Conservation (phyloP, 2,329 filamentous ascomycete genomes). For the Lachnellula cervina region DNA sequence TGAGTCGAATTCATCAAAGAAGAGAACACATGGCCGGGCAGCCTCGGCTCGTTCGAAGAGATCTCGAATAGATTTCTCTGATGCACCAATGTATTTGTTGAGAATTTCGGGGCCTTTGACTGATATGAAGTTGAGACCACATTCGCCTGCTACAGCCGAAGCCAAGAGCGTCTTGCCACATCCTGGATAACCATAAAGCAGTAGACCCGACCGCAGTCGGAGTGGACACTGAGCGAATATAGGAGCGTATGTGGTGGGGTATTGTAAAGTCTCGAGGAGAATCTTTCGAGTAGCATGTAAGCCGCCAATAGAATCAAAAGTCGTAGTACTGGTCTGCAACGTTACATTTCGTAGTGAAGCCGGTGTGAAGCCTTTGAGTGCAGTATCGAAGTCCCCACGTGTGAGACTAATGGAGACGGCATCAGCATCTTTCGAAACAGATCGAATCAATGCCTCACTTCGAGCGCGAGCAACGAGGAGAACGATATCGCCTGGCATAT, state of each 20-base stretch:
- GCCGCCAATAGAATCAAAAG: conserved; percentile 88
- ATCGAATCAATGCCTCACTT: conserved; percentile 87
- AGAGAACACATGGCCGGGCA: conserved; percentile 87
- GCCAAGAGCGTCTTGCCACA: conserved; percentile 96
- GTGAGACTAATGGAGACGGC: conserved; percentile 58
- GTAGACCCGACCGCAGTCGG: conserved; percentile 84
- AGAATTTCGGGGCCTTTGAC: conserved; percentile 98
- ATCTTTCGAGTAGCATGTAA: conserved; percentile 80
- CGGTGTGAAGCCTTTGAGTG: conserved; percentile 88
- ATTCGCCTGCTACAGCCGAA: conserved; percentile 95
- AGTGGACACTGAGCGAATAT: conserved; percentile 96
- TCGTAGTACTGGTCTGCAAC: conserved; percentile 86
- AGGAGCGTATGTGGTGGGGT: conserved; percentile 95
- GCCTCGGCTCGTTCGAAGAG: conserved; percentile 90
- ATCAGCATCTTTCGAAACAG: conserved; percentile 50
- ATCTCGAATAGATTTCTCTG: conserved; percentile 92
- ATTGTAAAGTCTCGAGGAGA: conserved; percentile 91
- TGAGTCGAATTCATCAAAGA: conserved; percentile 98
- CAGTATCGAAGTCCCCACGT: conserved; percentile 73
- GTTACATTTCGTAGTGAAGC: conserved; percentile 93
- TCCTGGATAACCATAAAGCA: conserved; percentile 91
- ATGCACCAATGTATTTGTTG: conserved; percentile 98
- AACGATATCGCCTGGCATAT: conserved; percentile 92
- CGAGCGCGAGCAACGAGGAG: conserved; percentile 81
- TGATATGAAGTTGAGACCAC: conserved; percentile 95